Percentiles rank a stretch among this genome's conserved stretches.
These are phyloP conservation scores for Scedosporium dehoogii DNA, from an alignment of 2,329 filamentous ascomycete species.

Conservation along the genomic window DNA sequence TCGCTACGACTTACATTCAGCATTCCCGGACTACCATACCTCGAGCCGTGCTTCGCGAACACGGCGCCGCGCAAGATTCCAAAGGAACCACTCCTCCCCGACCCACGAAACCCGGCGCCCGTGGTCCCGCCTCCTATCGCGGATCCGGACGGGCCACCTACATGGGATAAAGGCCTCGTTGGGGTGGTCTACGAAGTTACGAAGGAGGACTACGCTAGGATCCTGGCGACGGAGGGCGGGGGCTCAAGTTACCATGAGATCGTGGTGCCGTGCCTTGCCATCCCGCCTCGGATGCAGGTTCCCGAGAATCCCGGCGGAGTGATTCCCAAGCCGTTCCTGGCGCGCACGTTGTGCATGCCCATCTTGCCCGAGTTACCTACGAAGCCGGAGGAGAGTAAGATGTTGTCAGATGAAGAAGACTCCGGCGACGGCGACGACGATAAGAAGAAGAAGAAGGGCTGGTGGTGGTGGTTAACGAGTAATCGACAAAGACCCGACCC, in stretches of 20 bases:
- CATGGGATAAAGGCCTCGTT: conserved; percentile 74
- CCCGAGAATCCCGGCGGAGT: conserved; percentile 51
- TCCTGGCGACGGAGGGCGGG: conserved; percentile 85
- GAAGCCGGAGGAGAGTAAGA: conserved; percentile 17
- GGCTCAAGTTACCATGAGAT: conserved; percentile 79
- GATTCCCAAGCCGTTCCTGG: conserved; percentile 58
- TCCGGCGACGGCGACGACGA: background rate
- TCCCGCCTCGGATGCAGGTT: conserved; percentile 49
- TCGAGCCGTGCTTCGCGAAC: conserved; percentile 88
- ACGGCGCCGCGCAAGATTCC: conserved; percentile 50
- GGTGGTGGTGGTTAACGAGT: conserved; percentile 35
- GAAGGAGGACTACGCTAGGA: conserved; percentile 66
- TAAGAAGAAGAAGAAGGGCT: conserved; percentile 12
- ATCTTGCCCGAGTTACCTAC: conserved; percentile 26
- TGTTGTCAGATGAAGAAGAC: conserved; percentile 6
- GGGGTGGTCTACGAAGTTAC: conserved; percentile 97
- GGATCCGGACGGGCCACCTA: conserved; percentile 9
- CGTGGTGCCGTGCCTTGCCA: conserved; percentile 63
- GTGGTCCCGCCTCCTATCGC: conserved; percentile 7
- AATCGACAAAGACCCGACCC: conserved; percentile 49
- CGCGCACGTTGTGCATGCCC: conserved; percentile 75
- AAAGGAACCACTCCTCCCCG: conserved; percentile 20
- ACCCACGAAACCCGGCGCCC: conserved; percentile 12
- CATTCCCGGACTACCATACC: conserved; percentile 75
- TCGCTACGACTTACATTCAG: conserved; percentile 72